Evolutionary conservation across 148 eudicot species (phyloP), one percentile per base, ranked within the genome.

Genomic region (Hydrangea macrophylla): DNA sequence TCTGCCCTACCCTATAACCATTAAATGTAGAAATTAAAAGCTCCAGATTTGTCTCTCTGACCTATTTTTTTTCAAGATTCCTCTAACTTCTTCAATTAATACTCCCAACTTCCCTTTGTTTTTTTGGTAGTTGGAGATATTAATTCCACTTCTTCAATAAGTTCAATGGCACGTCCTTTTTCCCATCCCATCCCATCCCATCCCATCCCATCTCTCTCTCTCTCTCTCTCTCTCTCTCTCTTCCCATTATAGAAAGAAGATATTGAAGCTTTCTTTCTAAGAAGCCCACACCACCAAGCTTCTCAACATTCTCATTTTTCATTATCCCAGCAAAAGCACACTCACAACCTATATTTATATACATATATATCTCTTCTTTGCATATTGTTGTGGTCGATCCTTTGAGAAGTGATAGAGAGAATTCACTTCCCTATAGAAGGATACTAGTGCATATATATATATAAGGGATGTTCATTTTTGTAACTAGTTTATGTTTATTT

Each of bases 71-170:
- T 62, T 66, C 69, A 45, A 44, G 7, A 68, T 68, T 70, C 61
- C 65, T 67, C 59, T 64, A 62, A 66, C 58, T 25, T 51, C 74
- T 35, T 67, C 22, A n/a, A 62, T 79, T 37, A 71, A 79, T 72
- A 67, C 55, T 58, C 71, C 74, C n/a, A 75, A 79, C 74, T 44
- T 58, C 73, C 69, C 53, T 62, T 45, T 24, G n/a, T n/a, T 31
- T 68, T 62, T 33, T 64, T 30, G 74, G 79, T 64, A 20, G 83
- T 72, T 80, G 83, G 59, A 64, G 24, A 51, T 64, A 63, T 68
- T 56, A 72, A 68, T 62, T 70, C 76, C 24, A 61, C 59, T 25
- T n/a, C 68, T 67, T 62, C 26, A 65, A 70, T 70, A 25, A n/a
- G n/a, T n/a, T n/a, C n/a, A n/a, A n/a, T n/a, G n/a, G n/a, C n/a